Evolutionary conservation across 306 rosid species (phyloP).

Genomic region (Fagus crenata): DNA sequence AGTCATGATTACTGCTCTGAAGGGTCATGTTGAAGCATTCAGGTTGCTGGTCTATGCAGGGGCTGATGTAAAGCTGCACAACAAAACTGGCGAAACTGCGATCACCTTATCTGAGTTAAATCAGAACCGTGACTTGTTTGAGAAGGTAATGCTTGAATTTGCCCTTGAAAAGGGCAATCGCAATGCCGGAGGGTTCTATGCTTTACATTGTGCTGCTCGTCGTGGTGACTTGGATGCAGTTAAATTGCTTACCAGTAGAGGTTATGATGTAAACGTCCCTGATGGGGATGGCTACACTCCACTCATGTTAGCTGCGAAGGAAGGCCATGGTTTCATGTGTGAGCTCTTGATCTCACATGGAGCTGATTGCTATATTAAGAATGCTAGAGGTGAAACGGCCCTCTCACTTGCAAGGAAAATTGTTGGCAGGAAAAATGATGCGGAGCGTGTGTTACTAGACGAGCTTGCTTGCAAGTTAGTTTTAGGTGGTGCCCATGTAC

Average conservation of each 20-base stretch:
- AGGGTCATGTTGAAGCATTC: conserved; percentile 77
- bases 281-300: conserved; percentile 85
- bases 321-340: conserved; percentile 70
- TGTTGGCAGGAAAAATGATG: conserved; percentile 35
- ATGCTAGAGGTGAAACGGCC: conserved; percentile 69
- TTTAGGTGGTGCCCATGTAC: conserved; percentile 49
- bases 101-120: conserved; percentile 53
- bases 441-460: conserved; percentile 63
- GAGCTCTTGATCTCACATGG: conserved; percentile 64
- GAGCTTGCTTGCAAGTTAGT: conserved; percentile 69
- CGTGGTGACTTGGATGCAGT: conserved; percentile 79
- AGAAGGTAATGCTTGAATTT: conserved; percentile 85
- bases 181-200: conserved; percentile 71
- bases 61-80: conserved; percentile 70
- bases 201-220: conserved; percentile 87
- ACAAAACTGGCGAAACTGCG: conserved; percentile 76
- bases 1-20: conserved; percentile 70
- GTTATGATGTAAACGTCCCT: conserved; percentile 74
- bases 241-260: conserved; percentile 62
- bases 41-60: conserved; percentile 82
- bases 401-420: conserved; percentile 63
- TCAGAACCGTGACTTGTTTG: conserved; percentile 64
- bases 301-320: conserved; percentile 90
- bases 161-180: conserved; percentile 78
- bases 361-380: conserved; percentile 51